Conservation (phyloP, 1,284 basidiomycete genomes). For the Leccinum pachyderme region DNA sequence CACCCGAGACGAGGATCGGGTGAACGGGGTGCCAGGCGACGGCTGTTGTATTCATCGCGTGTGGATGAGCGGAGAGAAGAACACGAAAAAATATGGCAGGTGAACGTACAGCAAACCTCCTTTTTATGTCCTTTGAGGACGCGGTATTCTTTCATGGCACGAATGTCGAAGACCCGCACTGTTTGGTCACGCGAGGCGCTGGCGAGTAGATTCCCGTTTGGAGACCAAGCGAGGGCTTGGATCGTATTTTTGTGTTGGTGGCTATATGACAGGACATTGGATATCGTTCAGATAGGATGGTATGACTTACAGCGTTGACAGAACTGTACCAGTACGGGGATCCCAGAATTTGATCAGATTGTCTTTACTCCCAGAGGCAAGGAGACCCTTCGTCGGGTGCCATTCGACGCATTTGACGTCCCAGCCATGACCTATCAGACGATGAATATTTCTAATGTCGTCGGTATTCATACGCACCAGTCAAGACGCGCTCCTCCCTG, state of each 20-base stretch:
- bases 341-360: conserved; percentile 99
- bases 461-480: conserved; percentile 47
- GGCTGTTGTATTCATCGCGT: conserved; percentile 43
- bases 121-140: conserved; percentile 94
- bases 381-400: conserved; percentile 94
- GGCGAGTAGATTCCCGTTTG: conserved; percentile 90
- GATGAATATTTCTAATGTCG: neutral
- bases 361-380: conserved; percentile 95
- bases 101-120: conserved; percentile 89
- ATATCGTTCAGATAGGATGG: neutral
- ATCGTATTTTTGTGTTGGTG: conserved; percentile 98
- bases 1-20: conserved; percentile 89
- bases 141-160: conserved; percentile 94
- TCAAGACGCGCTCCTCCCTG: conserved; percentile 82
- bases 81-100: neutral
- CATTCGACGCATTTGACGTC: conserved; percentile 98
- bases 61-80: neutral
- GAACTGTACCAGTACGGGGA: conserved; percentile 82
- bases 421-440: conserved; percentile 82
- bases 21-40: conserved; percentile 96
- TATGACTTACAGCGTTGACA: conserved; percentile 76
- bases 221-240: conserved; percentile 90
- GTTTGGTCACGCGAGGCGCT: conserved; percentile 94
- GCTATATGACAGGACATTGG: conserved; percentile 40
- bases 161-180: conserved; percentile 96